Evolutionary conservation across 2,329 filamentous ascomycete genomes (phyloP), one percentile per base, ranked within the genome.

Genomic region (Fusarium zealandicum): DNA sequence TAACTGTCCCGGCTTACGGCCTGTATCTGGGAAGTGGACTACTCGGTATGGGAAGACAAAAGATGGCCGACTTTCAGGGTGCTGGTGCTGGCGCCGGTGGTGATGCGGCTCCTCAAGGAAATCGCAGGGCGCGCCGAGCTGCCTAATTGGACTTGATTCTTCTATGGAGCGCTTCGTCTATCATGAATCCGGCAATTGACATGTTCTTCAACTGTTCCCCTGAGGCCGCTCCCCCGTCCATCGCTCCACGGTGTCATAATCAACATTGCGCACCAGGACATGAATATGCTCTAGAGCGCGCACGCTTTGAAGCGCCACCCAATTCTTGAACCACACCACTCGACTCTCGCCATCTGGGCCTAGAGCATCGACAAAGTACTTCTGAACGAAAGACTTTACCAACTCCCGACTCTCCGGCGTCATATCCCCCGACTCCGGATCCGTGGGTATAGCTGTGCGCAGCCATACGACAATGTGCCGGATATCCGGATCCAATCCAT

Each of bases 381-480:
- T 80, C 61, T 83, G 74, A 27, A 96, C 87, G 70, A 90, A 97
- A 9, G 79, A 78, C 39, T 85, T 80, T 31, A 96, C 88, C 54
- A 82, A 73, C 33, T 74, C 75, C 46, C 87, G 82, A 53, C 88
- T 89, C 68, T 86, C 81, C 0, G 82, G 74, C 3, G 90, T 92
- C 76, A 96, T 78, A 62, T 93, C 87, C 9, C 90, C 92, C 0
- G 82, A 90, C 14, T 76, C 77, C 0, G 84, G 73, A 62, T 96
- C 88, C 3, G 89, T 89, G 18, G 88, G 82, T 56, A 97, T 87
- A 12, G 80, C 77, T 33, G 93, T 95, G 69, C 96, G 93, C 44
- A 89, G 90, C 93, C 93, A 98, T 35, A 96, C 88, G 25, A 97
- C 91, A 16, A 97, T 83, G 71, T 98, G 93, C n/a, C 87, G 79